These are phyloP conservation scores for Ustilago loliicola DNA, from an alignment of 1,284 basidiomycete genomes.

Conservation along the genomic window DNA sequence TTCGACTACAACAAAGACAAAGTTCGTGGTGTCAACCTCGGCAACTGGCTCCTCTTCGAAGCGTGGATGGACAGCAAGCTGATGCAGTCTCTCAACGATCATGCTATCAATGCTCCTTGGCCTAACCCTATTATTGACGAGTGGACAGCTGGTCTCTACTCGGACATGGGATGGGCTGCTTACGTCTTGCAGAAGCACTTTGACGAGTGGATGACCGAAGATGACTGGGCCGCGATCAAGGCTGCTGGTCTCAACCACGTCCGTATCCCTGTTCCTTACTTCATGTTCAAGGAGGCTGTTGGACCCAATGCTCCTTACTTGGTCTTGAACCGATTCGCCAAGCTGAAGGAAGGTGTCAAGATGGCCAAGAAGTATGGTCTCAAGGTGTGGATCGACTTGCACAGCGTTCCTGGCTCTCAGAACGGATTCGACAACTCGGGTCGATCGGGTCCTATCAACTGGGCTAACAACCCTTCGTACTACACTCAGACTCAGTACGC, in stretches of 20 bases:
- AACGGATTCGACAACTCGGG: conserved; percentile 76
- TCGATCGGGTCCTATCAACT: conserved; percentile 77
- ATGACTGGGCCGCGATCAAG: conserved; percentile 78
- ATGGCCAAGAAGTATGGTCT: conserved; percentile 84
- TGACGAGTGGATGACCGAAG: conserved; percentile 85
- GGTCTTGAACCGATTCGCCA: conserved; percentile 79
- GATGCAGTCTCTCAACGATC: conserved; percentile 56
- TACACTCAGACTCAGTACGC: conserved; percentile 80
- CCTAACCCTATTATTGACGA: conserved; percentile 77
- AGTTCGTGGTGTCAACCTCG: conserved; percentile 67
- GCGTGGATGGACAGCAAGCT: conserved; percentile 73
- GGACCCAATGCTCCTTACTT: conserved; percentile 86
- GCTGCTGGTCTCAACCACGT: conserved; percentile 76
- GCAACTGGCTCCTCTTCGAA: conserved; percentile 68
- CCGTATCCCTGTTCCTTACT: conserved; percentile 86
- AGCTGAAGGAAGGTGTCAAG: conserved; percentile 76
- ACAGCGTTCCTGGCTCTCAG: conserved; percentile 72
- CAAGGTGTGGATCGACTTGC: conserved; percentile 84
- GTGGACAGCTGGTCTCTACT: conserved; percentile 82
- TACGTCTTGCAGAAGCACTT: conserved; percentile 75
- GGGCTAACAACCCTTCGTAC: conserved; percentile 80
- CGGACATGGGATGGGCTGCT: conserved; percentile 68
- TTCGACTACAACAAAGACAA: conserved; percentile 56
- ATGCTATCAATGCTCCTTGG: conserved; percentile 60
- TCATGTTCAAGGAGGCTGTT: conserved; percentile 85